A percentile compares a stretch with the other conserved stretches of the same genome.
Conservation (phyloP, 345 rosid genomes). For the Lumnitzera racemosa region DNA sequence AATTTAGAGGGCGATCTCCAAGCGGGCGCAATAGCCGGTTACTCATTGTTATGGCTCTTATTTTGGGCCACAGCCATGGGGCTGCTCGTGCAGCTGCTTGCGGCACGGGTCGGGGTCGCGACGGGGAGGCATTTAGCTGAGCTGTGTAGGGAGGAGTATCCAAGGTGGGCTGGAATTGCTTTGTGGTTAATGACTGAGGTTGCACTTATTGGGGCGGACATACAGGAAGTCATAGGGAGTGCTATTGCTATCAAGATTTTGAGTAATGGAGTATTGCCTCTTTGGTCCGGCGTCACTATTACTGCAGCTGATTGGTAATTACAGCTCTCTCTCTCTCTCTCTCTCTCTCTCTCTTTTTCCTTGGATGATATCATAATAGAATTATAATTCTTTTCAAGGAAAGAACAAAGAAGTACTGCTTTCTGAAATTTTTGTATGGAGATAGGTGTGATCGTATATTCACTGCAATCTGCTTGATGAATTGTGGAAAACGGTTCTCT, state of each 20-base stretch:
- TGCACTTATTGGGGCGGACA: conserved; percentile 41
- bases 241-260: conserved; percentile 29
- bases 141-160: conserved; percentile 41
- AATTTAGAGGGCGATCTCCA: conserved; percentile 45
- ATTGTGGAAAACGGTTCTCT: no score
- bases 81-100: conserved; percentile 39
- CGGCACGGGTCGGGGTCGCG: conserved; percentile 39
- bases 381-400: neutral
- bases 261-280: conserved; percentile 19
- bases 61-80: conserved; percentile 45
- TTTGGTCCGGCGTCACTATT: conserved; percentile 22
- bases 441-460: no score
- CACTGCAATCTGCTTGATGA: no score
- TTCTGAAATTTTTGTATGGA: no score
- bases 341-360: neutral
- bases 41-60: conserved; percentile 42
- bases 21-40: conserved; percentile 44
- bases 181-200: conserved; percentile 41
- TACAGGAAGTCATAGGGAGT: conserved; percentile 45
- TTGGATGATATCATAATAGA: neutral
- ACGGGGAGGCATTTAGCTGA: conserved; percentile 43
- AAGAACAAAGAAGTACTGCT: neutral
- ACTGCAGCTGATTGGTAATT: conserved; percentile 20
- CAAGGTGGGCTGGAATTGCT: conserved; percentile 30
- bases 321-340: no score